Conservation (phyloP, 2,329 filamentous ascomycete genomes). For the Mollisiaceae sp. region DNA sequence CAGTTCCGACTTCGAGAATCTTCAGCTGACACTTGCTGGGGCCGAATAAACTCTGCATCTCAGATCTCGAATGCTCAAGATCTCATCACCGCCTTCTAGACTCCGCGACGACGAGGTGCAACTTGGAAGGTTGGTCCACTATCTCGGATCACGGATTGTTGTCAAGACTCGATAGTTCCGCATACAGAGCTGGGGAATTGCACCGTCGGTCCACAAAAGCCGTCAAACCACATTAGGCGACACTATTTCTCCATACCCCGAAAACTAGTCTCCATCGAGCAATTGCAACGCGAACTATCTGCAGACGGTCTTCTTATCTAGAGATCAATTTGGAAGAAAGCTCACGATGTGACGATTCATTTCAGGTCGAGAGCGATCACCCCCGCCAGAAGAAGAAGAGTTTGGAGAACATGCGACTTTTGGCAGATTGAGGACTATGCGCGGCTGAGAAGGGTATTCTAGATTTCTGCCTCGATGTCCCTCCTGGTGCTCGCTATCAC, state of each 20-base stretch:
- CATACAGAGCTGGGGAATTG: background rate
- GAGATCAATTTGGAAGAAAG: conserved; percentile 6
- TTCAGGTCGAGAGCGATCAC: background rate
- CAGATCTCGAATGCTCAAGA: background rate
- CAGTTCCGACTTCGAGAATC: background rate
- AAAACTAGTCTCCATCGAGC: background rate
- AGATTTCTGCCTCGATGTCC: background rate
- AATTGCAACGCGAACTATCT: background rate
- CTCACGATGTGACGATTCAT: background rate
- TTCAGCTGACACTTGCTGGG: background rate
- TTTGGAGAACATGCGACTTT: background rate
- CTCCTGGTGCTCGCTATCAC: background rate
- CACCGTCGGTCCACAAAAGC: background rate
- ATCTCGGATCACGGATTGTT: background rate
- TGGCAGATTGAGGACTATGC: background rate
- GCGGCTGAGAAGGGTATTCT: conserved; percentile 10
- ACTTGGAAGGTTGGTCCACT: no score
- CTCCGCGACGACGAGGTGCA: background rate
- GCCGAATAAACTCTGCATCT: no score
- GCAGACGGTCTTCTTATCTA: conserved; percentile 6
- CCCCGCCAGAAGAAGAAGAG: background rate
- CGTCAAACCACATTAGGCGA: conserved; percentile 3
- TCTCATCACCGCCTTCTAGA: background rate
- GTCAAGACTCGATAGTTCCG: conserved; percentile 5
- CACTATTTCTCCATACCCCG: conserved; percentile 13